Base-by-base conservation (phyloP, 441 rosid genomes). In the Euphorbia schlechtendalii region DNA sequence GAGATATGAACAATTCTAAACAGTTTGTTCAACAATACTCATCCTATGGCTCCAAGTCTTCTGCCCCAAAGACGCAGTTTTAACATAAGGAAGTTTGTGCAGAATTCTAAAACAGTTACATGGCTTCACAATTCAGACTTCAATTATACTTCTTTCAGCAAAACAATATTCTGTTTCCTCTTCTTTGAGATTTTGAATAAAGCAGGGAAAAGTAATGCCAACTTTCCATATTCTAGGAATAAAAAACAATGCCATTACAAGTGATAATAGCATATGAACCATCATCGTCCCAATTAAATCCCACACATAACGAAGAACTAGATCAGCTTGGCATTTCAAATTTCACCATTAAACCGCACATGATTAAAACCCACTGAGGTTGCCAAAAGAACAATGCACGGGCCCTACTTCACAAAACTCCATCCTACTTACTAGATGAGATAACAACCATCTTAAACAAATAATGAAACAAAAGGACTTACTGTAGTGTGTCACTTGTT, bases 401-500 rank as follows among this genome's bases (percentile, higher is more conserved):
- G 13, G 43, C 32, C 55, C 36, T 40, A 1, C 27, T 5, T 3
- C 5, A 4, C 17, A 5, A 53, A 20, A 61, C 28, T 53, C 14
- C 14, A 10, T 3, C 48, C 2, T 43, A 15, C 48, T 11, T 17
- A 43, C 41, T 38, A 43, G 2, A 5, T 5, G 14, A 32, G 3
- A 32, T 3, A 32, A 49, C 22, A 30, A 46, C 45, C 10, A 30
- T 62, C 63, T 41, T 52, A 11, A n/a, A 13, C 1, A 32, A 0
- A 25, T 56, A 60, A 46, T 25, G n/a, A 38, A 24, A 21, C 59
- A 43, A 27, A 8, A 12, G 57, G 66, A 80, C 90, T 75, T 80
- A 87, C 94, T 83, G 90, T 53, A 82, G 82, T 70, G 56, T 65
- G 32, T 73, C 82, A 17, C 77, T 81, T 53, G 69, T 69, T 61